Base-by-base conservation (phyloP, 495 filamentous ascomycete species). In the Podospora anserina region DNA sequence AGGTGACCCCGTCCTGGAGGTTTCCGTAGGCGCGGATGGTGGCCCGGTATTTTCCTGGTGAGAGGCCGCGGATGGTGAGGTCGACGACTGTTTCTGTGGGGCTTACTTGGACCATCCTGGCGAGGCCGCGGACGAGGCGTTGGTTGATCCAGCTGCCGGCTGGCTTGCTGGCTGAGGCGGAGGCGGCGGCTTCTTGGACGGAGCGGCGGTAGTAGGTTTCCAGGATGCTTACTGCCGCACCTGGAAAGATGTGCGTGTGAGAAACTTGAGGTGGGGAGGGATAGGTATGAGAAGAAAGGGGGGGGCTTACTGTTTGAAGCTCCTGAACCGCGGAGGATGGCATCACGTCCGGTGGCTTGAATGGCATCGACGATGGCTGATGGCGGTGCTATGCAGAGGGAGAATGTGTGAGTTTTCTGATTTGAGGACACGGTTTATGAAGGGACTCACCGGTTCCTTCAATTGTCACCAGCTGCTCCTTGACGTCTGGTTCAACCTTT, bases 191-290 rank as follows among this genome's bases (percentile, higher is more conserved):
- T 34, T 74, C 71, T 56, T 68, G 71, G 63, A 72, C 64, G 32
- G 70, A 57, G 73, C 72, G 26, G 58, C 78, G 66, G 63, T 88
- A 85, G 79, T 96, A 94, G 30, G 92, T 96, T 82, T 99, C 94
- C 69, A 98, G 89, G 76, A 99, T 98, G 78, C 92, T 96, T 44
- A 99, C 95, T 44, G 95, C 95, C 26, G 94, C 93, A 76, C 87
- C 92, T 95, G 76, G 64, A 67, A 32, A 58, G 15, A 56, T 58
- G n/a, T 20, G 18, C 3, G 32, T 44, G 34, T 34, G 19, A 63
- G 34, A 39, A 20, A 15, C 27, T 2, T n/a, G 27, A 63, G 49
- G 18, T 6, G 18, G 32, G 59, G 28, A 27, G 3, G 63, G 32
- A 30, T 23, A 23, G 39, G 34, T 49, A 53, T 39, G 44, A 16